A percentile compares a stretch with the other conserved stretches of the same genome.
Conservation (phyloP, 2,329 filamentous ascomycete species). For the Massarina eburnea region DNA sequence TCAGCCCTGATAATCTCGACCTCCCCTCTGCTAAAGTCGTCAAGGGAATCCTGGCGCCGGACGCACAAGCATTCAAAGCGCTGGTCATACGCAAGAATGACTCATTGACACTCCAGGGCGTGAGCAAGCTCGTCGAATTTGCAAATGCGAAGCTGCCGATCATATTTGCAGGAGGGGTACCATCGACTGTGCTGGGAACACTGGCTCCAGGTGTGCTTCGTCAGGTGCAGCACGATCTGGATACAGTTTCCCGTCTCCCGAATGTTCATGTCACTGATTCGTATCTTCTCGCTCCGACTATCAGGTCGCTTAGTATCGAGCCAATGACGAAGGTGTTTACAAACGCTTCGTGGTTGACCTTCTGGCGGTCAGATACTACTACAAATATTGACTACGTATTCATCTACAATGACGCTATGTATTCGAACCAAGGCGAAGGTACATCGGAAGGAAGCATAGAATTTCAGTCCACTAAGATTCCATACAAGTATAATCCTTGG, state of each 20-base stretch:
- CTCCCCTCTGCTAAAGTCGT: slow-evolving; percentile 43
- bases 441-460: slow-evolving; percentile 10
- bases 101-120: slow-evolving; percentile 39
- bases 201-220: not conserved
- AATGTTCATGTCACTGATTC: slow-evolving; percentile 14
- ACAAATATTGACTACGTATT: slow-evolving; percentile 41
- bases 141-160: slow-evolving; percentile 47
- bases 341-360: slow-evolving; percentile 31
- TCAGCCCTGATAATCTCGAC: slow-evolving; percentile 49
- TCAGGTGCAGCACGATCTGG: slow-evolving; percentile 2
- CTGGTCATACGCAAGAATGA: slow-evolving; percentile 38
- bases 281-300: slow-evolving; percentile 9
- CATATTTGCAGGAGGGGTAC: slow-evolving; percentile 34
- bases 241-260: slow-evolving; percentile 1
- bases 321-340: slow-evolving; percentile 11
- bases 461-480: slow-evolving; percentile 21
- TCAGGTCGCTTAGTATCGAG: slow-evolving; percentile 10
- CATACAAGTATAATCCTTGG: slow-evolving; percentile 49
- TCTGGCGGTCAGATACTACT: slow-evolving; percentile 37
- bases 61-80: slow-evolving; percentile 46
- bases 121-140: slow-evolving; percentile 38
- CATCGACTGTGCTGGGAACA: slow-evolving; percentile 8
- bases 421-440: slow-evolving; percentile 5
- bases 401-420: slow-evolving; percentile 43
- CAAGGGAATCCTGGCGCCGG: slow-evolving; percentile 43